Percentiles rank a stretch among this genome's conserved stretches.
Conservation (phyloP, 495 filamentous ascomycete species). For the Chaetomium tenue region DNA sequence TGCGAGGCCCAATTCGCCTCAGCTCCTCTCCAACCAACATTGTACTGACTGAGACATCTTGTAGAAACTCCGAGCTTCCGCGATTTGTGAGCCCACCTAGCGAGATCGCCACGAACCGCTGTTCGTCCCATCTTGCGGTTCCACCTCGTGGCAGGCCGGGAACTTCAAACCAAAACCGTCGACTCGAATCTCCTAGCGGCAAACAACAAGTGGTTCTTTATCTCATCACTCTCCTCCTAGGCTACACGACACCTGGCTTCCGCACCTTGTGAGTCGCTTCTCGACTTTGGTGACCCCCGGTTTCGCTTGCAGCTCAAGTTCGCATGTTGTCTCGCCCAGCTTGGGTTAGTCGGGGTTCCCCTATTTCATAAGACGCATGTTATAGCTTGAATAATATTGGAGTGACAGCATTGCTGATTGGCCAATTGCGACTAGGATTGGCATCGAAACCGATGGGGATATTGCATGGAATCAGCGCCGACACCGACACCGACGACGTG, state of each 20-base stretch:
- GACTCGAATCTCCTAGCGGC: conserved; percentile 1
- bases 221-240: neutral
- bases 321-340: conserved; percentile 8
- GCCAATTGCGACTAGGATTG: conserved; percentile 15
- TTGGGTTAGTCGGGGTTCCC: conserved; percentile 16
- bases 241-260: neutral
- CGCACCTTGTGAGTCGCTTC: conserved; percentile 16
- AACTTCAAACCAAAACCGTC: conserved; percentile 19
- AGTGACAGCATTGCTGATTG: conserved; percentile 18
- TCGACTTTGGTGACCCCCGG: neutral
- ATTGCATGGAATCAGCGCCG: neutral
- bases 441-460: neutral
- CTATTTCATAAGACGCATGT: conserved; percentile 23
- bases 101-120: neutral
- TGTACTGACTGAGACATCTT: conserved; percentile 1
- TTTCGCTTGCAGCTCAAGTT: neutral
- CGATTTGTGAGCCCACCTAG: neutral
- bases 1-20: neutral
- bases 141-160: neutral
- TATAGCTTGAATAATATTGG: conserved; percentile 21
- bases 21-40: neutral
- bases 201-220: neutral
- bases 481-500: conserved; percentile 8
- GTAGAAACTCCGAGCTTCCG: neutral
- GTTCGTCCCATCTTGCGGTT: conserved; percentile 12